phyloP scores from a whole-genome alignment of 2,329 filamentous ascomycete species.

The Torrubiellomyces zombiae region DNA sequence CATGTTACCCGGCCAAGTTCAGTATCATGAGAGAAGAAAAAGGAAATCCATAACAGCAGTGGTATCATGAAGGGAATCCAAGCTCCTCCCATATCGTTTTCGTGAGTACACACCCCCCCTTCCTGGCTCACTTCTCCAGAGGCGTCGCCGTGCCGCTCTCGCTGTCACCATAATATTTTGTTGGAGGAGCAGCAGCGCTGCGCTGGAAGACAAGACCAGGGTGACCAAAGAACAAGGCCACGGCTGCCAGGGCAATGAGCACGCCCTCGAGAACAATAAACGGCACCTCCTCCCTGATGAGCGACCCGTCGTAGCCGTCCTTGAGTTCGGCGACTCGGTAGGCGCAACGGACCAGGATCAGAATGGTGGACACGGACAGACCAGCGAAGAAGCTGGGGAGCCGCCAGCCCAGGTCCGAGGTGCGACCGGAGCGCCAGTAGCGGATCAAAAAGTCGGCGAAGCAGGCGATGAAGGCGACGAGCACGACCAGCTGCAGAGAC shows the following conservation, averaged over 20 bases:
- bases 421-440: conserved; percentile 15
- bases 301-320: conserved; percentile 39
- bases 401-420: conserved; percentile 11
- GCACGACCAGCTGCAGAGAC: conserved; percentile 38
- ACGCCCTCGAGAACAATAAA: conserved; percentile 38
- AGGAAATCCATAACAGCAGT: too few species aligned
- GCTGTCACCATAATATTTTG: conserved; percentile 7
- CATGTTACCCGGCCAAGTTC: too few species aligned
- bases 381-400: conserved; percentile 31
- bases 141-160: conserved; percentile 7
- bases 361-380: conserved; percentile 34
- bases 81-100: too few species aligned
- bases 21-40: too few species aligned
- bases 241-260: conserved; percentile 19
- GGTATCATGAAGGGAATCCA: too few species aligned
- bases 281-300: conserved; percentile 34
- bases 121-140: too few species aligned
- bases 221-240: conserved; percentile 22
- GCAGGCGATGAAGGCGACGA: conserved; percentile 31
- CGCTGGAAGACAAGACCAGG: conserved; percentile 22
- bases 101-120: too few species aligned
- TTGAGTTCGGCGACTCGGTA: conserved; percentile 51
- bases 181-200: too few species aligned
- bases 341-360: conserved; percentile 44
- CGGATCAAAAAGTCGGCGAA: conserved; percentile 34